These are phyloP conservation scores for Chalciporus piperatus DNA, from an alignment of 768 basidiomycete species.

Conservation along the genomic window DNA sequence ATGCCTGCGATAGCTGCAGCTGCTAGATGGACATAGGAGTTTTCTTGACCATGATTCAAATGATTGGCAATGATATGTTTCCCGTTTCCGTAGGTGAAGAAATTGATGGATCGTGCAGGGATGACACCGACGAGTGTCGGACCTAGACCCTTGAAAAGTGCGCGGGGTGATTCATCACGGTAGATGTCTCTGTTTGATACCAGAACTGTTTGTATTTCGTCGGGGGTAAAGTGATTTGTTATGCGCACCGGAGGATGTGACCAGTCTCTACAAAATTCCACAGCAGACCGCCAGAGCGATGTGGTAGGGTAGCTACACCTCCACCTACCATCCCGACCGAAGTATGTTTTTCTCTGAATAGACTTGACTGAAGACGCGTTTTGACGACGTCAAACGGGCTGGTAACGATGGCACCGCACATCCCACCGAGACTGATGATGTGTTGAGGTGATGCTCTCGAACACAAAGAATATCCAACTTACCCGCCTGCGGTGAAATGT, in stretches of 20 bases:
- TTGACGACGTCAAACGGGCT: slow-evolving; percentile 99
- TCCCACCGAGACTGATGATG: slow-evolving; percentile 77
- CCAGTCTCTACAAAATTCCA: slow-evolving; percentile 96
- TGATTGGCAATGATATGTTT: slow-evolving; percentile 84
- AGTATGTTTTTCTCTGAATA: slow-evolving; percentile 57
- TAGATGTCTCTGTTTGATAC: slow-evolving; percentile 70
- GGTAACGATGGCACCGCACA: slow-evolving; percentile 96
- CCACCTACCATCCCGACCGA: slow-evolving; percentile 31
- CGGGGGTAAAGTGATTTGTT: not conserved
- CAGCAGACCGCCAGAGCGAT: slow-evolving; percentile 53
- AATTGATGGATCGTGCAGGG: slow-evolving; percentile 95
- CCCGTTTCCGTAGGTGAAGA: slow-evolving; percentile 96
- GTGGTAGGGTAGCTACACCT: slow-evolving; percentile 31
- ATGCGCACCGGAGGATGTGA: slow-evolving; percentile 73
- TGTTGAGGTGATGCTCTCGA: not conserved
- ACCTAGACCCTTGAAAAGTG: slow-evolving; percentile 92
- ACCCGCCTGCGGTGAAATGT: slow-evolving; percentile 88
- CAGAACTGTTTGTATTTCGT: too few relatives aligned
- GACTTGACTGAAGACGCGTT: slow-evolving; percentile 90
- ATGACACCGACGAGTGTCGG: slow-evolving; percentile 94
- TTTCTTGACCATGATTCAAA: slow-evolving; percentile 77
- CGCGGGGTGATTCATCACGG: slow-evolving; percentile 80
- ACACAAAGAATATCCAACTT: slow-evolving; percentile 27
- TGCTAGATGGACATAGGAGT: slow-evolving; percentile 77
- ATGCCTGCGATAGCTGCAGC: slow-evolving; percentile 89